Evolutionary conservation across 2,329 filamentous ascomycete species (phyloP).

Genomic region (Herpotrichia juniperi): DNA sequence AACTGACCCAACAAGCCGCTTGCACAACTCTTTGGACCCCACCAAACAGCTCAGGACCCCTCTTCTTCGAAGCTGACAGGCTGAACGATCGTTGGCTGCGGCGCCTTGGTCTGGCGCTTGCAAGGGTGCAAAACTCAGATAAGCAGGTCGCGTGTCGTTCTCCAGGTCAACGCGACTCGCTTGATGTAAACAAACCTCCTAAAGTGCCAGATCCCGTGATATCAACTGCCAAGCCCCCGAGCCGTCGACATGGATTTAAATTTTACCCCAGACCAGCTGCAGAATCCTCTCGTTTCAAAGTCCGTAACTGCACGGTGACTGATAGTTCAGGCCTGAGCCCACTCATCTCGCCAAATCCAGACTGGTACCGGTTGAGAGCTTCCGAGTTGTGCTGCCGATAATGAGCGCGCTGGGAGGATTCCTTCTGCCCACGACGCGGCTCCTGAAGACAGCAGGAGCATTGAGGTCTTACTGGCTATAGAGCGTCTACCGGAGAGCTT

Average conservation of each 20-base stretch:
- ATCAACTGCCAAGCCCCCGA: conserved; percentile 15
- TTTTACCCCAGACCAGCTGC: conserved; percentile 35
- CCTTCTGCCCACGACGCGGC: too few species aligned
- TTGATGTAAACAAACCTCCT: conserved; percentile 38
- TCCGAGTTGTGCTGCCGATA: neutral
- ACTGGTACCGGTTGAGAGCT: neutral
- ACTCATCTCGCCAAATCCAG: neutral
- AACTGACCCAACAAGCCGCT: conserved; percentile 7
- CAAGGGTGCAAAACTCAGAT: conserved; percentile 18
- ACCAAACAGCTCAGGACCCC: conserved; percentile 41
- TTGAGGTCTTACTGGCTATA: too few species aligned
- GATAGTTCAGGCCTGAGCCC: neutral
- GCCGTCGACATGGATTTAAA: conserved; percentile 15
- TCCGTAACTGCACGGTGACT: conserved; percentile 19
- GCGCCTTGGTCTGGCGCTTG: conserved; percentile 34
- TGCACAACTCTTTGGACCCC: conserved; percentile 45
- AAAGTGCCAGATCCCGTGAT: conserved; percentile 42
- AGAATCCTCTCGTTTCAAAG: conserved; percentile 34
- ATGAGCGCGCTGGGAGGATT: too few species aligned
- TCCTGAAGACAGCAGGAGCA: too few species aligned
- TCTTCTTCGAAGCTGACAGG: conserved; percentile 38
- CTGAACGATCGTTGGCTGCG: too few species aligned
- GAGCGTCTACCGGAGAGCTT: too few species aligned
- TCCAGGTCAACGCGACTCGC: conserved; percentile 39
- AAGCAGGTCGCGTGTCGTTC: conserved; percentile 34